phyloP scores from a whole-genome alignment of 2,329 filamentous ascomycete genomes.

The Aureobasidium pullulans region DNA sequence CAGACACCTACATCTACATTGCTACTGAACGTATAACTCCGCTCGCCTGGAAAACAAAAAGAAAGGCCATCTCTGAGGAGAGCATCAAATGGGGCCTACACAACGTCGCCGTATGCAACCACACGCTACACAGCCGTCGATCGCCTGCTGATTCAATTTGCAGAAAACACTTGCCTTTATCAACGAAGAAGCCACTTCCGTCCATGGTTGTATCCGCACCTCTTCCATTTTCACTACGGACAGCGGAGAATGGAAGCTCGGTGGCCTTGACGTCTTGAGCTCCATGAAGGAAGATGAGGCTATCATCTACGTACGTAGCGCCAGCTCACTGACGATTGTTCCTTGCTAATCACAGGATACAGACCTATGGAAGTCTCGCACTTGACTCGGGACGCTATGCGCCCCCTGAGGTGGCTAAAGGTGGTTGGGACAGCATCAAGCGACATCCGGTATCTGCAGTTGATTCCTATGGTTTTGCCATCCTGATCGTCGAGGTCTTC shows the following conservation, averaged over 20 bases:
- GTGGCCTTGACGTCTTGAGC: slow-evolving; percentile 87
- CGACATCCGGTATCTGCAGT: slow-evolving; percentile 71
- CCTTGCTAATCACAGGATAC: slow-evolving; percentile 16
- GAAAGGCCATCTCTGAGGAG: slow-evolving; percentile 81
- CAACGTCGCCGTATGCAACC: slow-evolving; percentile 62
- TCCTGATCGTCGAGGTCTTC: slow-evolving; percentile 82
- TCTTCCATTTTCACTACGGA: slow-evolving; percentile 89
- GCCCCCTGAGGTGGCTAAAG: slow-evolving; percentile 75
- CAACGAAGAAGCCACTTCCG: slow-evolving; percentile 84
- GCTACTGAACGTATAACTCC: slow-evolving; percentile 86
- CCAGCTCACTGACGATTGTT: neutral
- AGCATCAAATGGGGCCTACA: slow-evolving; percentile 95
- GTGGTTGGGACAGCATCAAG: slow-evolving; percentile 89
- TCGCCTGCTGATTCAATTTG: neutral
- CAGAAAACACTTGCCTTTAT: slow-evolving; percentile 91
- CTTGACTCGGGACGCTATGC: slow-evolving; percentile 80
- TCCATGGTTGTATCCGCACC: slow-evolving; percentile 79
- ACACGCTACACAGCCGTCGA: neutral
- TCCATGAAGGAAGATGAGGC: slow-evolving; percentile 95
- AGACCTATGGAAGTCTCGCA: slow-evolving; percentile 81
- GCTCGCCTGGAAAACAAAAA: slow-evolving; percentile 80
- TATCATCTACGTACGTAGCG: slow-evolving; percentile 63
- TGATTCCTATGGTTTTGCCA: slow-evolving; percentile 81
- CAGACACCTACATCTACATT: slow-evolving; percentile 91
- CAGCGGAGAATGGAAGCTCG: slow-evolving; percentile 96